These are phyloP conservation scores for Davidsoniella virescens DNA, from an alignment of 2,329 filamentous ascomycete genomes.

Conservation along the genomic window DNA sequence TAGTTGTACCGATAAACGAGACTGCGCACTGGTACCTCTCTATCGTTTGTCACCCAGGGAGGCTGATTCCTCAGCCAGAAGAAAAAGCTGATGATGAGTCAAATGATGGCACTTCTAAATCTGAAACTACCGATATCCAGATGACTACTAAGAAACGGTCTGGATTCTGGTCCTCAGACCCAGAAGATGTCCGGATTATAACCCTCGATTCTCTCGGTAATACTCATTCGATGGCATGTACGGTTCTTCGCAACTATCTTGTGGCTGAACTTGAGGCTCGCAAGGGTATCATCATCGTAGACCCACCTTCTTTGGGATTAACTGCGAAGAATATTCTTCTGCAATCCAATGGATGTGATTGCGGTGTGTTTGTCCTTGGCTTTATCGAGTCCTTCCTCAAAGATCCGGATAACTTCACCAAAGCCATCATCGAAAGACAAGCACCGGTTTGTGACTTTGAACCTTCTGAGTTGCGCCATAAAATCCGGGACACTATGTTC, in stretches of 20 bases:
- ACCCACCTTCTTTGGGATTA: constrained; percentile 30
- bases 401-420: constrained; percentile 54
- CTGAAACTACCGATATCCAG: background rate
- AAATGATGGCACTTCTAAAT: constrained; percentile 1
- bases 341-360: constrained; percentile 77
- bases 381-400: constrained; percentile 73
- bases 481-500: constrained; percentile 52
- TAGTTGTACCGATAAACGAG: constrained; percentile 86
- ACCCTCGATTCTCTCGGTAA: constrained; percentile 73
- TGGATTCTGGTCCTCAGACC: constrained; percentile 20
- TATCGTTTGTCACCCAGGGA: constrained; percentile 78
- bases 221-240: constrained; percentile 46
- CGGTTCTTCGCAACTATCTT: constrained; percentile 60
- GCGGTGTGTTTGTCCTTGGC: constrained; percentile 70
- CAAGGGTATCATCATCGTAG: constrained; percentile 26
- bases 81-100: background rate
- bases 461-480: constrained; percentile 40
- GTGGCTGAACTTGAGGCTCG: constrained; percentile 53
- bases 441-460: constrained; percentile 35
- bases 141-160: background rate
- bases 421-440: constrained; percentile 47
- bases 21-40: constrained; percentile 82
- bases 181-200: constrained; percentile 53
- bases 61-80: constrained; percentile 28
- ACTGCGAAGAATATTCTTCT: constrained; percentile 60